phyloP scores from a whole-genome alignment of 306 rosid species.

The Cicer pinnatifidum region DNA sequence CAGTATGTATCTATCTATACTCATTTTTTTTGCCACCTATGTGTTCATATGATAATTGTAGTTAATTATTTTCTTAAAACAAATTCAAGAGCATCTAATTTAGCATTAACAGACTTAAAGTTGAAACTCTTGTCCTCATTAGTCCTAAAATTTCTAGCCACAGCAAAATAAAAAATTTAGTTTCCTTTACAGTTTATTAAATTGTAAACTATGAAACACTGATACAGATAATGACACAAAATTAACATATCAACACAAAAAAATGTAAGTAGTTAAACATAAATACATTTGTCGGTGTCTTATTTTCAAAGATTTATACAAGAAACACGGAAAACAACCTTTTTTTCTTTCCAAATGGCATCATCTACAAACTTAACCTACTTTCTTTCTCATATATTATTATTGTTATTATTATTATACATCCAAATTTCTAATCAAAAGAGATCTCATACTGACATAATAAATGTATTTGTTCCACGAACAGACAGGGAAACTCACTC shows the following conservation, averaged over 20 bases:
- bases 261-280: too few species aligned
- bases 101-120: background rate
- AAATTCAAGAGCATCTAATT: conserved; percentile 10
- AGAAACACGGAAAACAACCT: too few species aligned
- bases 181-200: background rate
- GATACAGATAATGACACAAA: too few species aligned
- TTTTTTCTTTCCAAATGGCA: too few species aligned
- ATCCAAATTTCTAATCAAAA: background rate
- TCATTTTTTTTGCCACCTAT: conserved; percentile 16
- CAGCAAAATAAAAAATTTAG: background rate
- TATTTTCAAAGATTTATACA: too few species aligned
- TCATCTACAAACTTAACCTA: background rate
- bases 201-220: too few species aligned
- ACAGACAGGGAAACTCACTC: conserved; percentile 94
- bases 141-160: conserved; percentile 17
- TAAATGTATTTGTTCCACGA: conserved; percentile 23
- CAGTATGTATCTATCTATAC: conserved; percentile 54
- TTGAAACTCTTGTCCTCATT: conserved; percentile 1
- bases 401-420: too few species aligned
- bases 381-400: background rate
- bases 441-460: background rate
- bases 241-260: too few species aligned
- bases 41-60: conserved; percentile 7
- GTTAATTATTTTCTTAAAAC: conserved; percentile 12
- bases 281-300: too few species aligned